Conservation (phyloP, 1,284 basidiomycete species). For the Trametes hirsuta region DNA sequence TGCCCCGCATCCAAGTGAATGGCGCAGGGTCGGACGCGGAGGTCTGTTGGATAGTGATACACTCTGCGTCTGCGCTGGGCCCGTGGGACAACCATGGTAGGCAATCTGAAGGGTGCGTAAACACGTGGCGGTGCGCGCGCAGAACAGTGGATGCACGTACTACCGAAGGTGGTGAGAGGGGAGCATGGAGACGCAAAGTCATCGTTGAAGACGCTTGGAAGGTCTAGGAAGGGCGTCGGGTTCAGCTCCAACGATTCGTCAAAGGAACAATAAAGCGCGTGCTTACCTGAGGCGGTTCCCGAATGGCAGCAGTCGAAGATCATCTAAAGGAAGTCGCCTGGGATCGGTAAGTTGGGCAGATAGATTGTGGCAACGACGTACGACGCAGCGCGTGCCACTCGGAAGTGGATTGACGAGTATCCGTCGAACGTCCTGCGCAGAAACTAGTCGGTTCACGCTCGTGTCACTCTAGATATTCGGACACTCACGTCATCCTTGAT, state of each 20-base stretch:
- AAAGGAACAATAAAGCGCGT: background rate
- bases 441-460: background rate
- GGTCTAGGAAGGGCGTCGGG: conserved; percentile 6
- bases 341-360: background rate
- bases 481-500: conserved; percentile 23
- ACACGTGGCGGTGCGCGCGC: background rate
- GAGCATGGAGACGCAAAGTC: conserved; percentile 6
- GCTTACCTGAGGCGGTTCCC: conserved; percentile 31
- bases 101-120: background rate
- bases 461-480: too few relatives aligned
- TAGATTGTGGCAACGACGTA: conserved; percentile 4
- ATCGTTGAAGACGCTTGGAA: conserved; percentile 11
- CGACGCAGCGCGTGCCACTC: conserved; percentile 22
- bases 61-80: background rate
- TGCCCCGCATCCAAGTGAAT: conserved; percentile 1
- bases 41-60: background rate
- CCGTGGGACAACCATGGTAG: conserved; percentile 4
- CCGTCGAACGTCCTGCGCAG: conserved; percentile 18
- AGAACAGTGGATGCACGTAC: background rate
- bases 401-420: conserved; percentile 26
- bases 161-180: conserved; percentile 6
- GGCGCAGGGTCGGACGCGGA: background rate
- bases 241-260: background rate
- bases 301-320: conserved; percentile 34
- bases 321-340: conserved; percentile 17